Evolutionary conservation across 148 eudicot genomes (phyloP).

Genomic region (Camellia lanceoleosa): DNA sequence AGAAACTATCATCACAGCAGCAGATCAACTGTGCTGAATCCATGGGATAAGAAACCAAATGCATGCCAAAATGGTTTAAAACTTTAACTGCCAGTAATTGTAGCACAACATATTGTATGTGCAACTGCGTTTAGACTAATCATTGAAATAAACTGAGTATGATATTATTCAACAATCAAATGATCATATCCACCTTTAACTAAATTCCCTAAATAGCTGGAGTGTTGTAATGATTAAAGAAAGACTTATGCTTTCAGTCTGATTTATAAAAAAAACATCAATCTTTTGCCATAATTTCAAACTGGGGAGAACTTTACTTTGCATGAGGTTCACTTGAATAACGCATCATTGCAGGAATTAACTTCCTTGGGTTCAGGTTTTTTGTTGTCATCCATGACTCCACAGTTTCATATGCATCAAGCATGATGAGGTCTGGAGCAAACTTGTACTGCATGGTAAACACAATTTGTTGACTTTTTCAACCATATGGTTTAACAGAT

Average conservation of each 20-base stretch:
- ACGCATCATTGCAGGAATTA: conserved; percentile 99
- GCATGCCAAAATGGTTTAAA: background rate
- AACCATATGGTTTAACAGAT: background rate
- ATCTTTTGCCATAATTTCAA: background rate
- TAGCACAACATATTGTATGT: too few relatives aligned
- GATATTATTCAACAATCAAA: too few relatives aligned
- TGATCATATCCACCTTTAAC: too few relatives aligned
- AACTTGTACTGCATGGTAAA: conserved; percentile 76
- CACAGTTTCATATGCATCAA: conserved; percentile 98
- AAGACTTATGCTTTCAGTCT: background rate
- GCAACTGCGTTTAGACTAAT: too few relatives aligned
- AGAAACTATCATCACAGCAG: background rate
- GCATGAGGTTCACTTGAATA: conserved; percentile 99
- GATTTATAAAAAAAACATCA: background rate
- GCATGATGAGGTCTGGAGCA: conserved; percentile 98
- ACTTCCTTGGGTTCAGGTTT: conserved; percentile 83
- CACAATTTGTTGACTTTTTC: conserved; percentile 1
- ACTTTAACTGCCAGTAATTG: background rate
- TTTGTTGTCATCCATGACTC: conserved; percentile 94
- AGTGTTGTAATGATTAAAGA: background rate
- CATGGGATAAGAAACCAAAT: background rate
- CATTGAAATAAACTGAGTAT: too few relatives aligned
- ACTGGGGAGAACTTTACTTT: conserved; percentile 44
- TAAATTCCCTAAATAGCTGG: background rate
- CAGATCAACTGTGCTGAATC: background rate